A percentile compares a stretch with the other conserved stretches of the same genome.
phyloP scores from a whole-genome alignment of 2,329 filamentous ascomycete genomes.

The Trichophyton rubrum region DNA sequence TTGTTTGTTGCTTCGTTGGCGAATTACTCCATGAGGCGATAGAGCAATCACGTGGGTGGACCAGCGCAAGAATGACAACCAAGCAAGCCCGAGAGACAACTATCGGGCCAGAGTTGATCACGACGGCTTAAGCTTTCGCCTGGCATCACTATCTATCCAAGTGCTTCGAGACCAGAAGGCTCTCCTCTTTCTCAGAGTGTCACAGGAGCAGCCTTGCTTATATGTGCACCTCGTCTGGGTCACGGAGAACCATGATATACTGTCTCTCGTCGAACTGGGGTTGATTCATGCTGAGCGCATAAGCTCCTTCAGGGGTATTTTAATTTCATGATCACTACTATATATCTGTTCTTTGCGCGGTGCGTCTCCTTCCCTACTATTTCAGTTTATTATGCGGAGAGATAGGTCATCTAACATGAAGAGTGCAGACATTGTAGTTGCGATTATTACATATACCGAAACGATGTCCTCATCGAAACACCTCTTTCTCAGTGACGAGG shows the following conservation, averaged over 20 bases:
- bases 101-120: background rate
- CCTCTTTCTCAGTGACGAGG: conserved; percentile 42
- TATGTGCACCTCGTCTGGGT: background rate
- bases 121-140: background rate
- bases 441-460: background rate
- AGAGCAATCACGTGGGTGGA: no score
- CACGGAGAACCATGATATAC: background rate
- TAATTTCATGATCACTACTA: background rate
- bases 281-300: background rate
- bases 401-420: background rate
- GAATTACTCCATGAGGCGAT: no score
- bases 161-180: background rate
- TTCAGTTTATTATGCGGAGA: no score
- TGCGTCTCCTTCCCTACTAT: background rate
- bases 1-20: no score
- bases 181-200: background rate
- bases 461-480: conserved; percentile 31
- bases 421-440: background rate
- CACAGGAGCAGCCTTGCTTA: background rate
- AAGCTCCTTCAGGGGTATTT: conserved; percentile 9
- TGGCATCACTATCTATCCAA: no score
- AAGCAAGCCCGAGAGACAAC: no score
- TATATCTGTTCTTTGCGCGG: background rate
- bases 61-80: no score
- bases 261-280: background rate